phyloP scores from a whole-genome alignment of 106 monocot species.

The Allium cepa region DNA sequence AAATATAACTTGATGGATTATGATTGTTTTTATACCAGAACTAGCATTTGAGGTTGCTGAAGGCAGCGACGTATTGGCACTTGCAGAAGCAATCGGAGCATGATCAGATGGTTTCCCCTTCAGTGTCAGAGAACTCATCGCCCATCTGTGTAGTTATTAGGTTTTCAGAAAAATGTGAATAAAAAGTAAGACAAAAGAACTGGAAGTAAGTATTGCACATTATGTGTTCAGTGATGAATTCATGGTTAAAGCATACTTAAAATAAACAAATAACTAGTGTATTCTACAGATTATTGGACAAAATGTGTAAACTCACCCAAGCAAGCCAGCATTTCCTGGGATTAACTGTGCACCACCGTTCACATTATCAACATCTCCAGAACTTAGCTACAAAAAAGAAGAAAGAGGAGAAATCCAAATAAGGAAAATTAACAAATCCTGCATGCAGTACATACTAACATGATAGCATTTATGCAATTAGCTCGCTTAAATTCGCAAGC shows the following conservation, averaged over 20 bases:
- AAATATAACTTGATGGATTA: neutral
- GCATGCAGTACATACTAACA: too few relatives aligned
- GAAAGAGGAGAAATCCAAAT: too few relatives aligned
- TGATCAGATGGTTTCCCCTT: constrained; percentile 89
- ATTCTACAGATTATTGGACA: neutral
- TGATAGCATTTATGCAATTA: too few relatives aligned
- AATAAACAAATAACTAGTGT: too few relatives aligned
- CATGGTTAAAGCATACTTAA: too few relatives aligned
- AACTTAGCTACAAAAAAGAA: constrained; percentile 41
- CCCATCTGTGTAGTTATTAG: constrained; percentile 59
- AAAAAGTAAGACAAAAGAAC: too few relatives aligned
- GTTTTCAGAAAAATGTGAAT: neutral
- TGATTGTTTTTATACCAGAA: constrained; percentile 36
- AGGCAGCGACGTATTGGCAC: constrained; percentile 28
- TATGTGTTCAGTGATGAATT: too few relatives aligned
- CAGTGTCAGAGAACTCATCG: constrained; percentile 80
- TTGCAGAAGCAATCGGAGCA: constrained; percentile 35
- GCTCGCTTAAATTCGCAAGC: too few relatives aligned
- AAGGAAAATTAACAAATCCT: too few relatives aligned
- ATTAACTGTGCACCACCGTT: constrained; percentile 40
- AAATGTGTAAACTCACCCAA: constrained; percentile 48
- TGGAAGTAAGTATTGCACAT: too few relatives aligned
- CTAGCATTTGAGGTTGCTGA: constrained; percentile 36
- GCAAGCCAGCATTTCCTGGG: constrained; percentile 68
- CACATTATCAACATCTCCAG: constrained; percentile 45